Conservation (phyloP, 345 rosid genomes). For the Eucalyptus coolabah region DNA sequence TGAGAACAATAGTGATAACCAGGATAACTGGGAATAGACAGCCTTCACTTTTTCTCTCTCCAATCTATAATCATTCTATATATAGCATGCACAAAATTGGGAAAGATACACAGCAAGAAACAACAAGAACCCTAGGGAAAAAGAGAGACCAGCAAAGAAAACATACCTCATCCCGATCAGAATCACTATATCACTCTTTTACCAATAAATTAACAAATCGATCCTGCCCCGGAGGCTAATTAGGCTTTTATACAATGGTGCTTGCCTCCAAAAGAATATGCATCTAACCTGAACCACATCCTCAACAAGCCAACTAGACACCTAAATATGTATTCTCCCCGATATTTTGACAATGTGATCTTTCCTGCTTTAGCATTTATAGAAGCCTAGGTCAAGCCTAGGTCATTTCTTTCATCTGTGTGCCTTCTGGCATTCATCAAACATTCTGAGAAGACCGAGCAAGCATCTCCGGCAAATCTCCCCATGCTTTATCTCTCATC, state of each 20-base stretch:
- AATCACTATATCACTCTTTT: neutral
- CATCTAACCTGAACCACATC: slow-evolving; percentile 8
- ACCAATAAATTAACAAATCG: slow-evolving; percentile 23
- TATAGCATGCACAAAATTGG: neutral
- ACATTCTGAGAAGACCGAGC: neutral
- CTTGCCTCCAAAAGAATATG: slow-evolving; percentile 67
- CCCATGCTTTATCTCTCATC: neutral
- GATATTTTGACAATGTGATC: neutral
- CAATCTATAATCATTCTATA: neutral
- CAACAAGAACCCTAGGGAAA: neutral
- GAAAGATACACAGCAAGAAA: neutral
- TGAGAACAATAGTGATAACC: neutral
- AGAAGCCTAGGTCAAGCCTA: no score
- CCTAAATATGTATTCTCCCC: slow-evolving; percentile 16
- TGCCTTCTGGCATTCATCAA: neutral
- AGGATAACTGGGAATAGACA: neutral
- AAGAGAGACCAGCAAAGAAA: neutral
- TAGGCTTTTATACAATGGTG: slow-evolving; percentile 12
- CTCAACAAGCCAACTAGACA: slow-evolving; percentile 15
- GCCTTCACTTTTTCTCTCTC: neutral
- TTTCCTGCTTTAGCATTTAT: neutral
- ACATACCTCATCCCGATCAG: neutral
- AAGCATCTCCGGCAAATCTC: neutral
- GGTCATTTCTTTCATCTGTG: neutral
- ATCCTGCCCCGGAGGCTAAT: slow-evolving; percentile 31